Evolutionary conservation across 1,139 yeast species (phyloP).

Genomic region (Chernovozyma sophiae-reginae): DNA sequence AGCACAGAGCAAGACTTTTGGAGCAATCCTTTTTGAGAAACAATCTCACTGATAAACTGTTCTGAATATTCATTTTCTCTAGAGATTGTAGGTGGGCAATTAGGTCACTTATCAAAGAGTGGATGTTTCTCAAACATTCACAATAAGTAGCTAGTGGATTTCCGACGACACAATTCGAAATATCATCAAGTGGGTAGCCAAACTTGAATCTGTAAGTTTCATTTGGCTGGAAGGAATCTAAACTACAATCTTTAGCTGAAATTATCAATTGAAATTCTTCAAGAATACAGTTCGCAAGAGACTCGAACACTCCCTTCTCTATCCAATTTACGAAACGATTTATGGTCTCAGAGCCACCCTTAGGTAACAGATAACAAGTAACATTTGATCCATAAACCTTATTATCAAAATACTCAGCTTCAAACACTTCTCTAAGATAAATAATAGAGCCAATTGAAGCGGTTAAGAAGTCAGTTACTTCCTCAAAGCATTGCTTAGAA

Average conservation of each 20-base stretch:
- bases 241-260: not conserved
- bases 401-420: conserved; percentile 1
- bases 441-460: not conserved
- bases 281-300: conserved; percentile 37
- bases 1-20: too few species aligned
- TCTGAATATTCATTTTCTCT: too few species aligned
- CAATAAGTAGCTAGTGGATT: too few species aligned
- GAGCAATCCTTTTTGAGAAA: too few species aligned
- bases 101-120: too few species aligned
- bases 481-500: not conserved
- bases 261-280: conserved; percentile 40
- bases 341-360: conserved; percentile 40
- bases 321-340: conserved; percentile 40
- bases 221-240: conserved; percentile 9
- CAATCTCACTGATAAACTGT: too few species aligned
- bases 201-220: not conserved
- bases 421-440: conserved; percentile 1
- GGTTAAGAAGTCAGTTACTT: not conserved
- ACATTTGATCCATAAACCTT: not conserved
- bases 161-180: too few species aligned
- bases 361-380: conserved; percentile 21
- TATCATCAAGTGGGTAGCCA: not conserved
- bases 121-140: too few species aligned
- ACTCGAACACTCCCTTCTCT: conserved; percentile 38
- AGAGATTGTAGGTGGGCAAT: too few species aligned